A percentile compares a stretch with the other conserved stretches of the same genome.
Conservation (phyloP, 257 asterid species). For the Nicotiana tabacum region DNA sequence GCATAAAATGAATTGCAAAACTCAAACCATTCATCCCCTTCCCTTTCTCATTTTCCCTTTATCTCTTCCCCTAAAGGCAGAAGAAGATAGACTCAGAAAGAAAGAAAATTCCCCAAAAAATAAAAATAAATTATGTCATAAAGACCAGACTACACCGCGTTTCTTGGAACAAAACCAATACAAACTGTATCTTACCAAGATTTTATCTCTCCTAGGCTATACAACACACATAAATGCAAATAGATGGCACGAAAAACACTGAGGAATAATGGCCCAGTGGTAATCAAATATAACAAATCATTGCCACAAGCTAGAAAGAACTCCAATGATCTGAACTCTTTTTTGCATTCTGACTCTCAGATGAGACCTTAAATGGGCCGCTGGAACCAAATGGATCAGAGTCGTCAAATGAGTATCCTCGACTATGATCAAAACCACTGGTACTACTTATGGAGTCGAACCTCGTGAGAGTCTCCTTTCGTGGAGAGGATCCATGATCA, state of each 20-base stretch:
- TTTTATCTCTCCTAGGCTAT: not conserved
- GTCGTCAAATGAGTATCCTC: conserved; percentile 76
- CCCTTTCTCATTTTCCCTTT: not conserved
- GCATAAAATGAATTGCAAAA: too few species aligned
- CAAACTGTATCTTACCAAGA: not conserved
- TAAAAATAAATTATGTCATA: not conserved
- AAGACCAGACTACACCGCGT: not conserved
- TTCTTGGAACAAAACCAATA: conserved; percentile 4
- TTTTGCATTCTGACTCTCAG: conserved; percentile 44
- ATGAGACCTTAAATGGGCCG: conserved; percentile 87
- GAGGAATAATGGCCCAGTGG: not conserved
- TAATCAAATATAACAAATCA: conserved; percentile 1
- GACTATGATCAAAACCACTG: conserved; percentile 52
- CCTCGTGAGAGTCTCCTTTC: conserved; percentile 52
- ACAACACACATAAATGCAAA: conserved; percentile 7
- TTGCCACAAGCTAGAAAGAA: conserved; percentile 26
- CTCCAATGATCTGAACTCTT: conserved; percentile 44
- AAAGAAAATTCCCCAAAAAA: not conserved
- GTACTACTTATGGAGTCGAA: conserved; percentile 81
- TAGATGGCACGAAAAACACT: not conserved
- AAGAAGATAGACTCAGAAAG: not conserved
- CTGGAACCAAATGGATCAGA: conserved; percentile 82
- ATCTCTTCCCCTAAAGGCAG: not conserved
- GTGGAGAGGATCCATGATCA: conserved; percentile 53
- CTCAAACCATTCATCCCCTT: not conserved